Base-by-base conservation (phyloP, 139 green algal genomes). In the Nannochloris sp. region DNA sequence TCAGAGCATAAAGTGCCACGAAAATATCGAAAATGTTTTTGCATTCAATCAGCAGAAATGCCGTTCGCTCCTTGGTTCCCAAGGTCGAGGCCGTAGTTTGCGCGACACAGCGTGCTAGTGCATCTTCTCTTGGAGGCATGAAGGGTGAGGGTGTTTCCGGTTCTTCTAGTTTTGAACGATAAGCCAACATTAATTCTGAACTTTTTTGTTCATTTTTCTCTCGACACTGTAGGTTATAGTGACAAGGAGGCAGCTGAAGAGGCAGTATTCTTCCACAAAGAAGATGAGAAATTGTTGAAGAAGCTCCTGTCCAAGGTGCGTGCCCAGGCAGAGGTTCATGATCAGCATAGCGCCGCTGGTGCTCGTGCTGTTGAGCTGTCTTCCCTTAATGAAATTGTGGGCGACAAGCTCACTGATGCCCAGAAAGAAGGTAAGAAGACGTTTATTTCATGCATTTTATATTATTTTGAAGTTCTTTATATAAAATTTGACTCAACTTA, bases 241-340 rank as follows among this genome's bases (percentile, higher is more conserved):
- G 71, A 72, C 27, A 63, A 46, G 14, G 71, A 78, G 45, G 38
- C 31, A 8, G 71, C 58, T 4, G 64, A 73, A 47, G 71, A 78
- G 64, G 64, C 33, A 4, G 25, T 65, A 14, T 65, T 65, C 5
- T 34, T 39, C 25, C 47, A 23, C 58, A 33, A 79, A 64, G 74
- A 79, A 45, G 74, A 81, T 5, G 74, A 81, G 51, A 38, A 51
- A 31, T n/a, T 72, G 4, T 72, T 81, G 58, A 67, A 67, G 29
- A 64, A 71, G 58, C 65, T 81, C 64, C 70, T 81, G 45, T 9
- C 12, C n/a, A 79, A 79, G 51, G 60, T 81, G 7, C 39, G 60
- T 34, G 34, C 34, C 14, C 42, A 67, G 31, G 74, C 70, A 12
- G 64, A 71, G 24, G 36, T 61, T 35, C 31, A 53, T 39, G 72